phyloP scores from a whole-genome alignment of 225 moss, liverwort and hornwort genomes.

The Asterella californica region DNA sequence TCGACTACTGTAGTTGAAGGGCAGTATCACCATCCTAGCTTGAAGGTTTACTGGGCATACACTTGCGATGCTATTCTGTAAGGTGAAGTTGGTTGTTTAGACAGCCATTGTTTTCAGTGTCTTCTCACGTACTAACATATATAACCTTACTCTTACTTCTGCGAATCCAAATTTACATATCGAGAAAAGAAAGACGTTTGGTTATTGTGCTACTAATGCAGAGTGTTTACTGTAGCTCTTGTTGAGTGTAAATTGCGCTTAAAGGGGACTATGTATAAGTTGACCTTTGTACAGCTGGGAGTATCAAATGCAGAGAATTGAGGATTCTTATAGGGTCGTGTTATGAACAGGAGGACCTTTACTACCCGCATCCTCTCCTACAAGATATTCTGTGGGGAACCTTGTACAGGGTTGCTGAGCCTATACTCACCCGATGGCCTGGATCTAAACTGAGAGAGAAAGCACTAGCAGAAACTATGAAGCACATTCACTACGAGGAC shows the following conservation, averaged over 20 bases:
- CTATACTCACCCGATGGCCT: constrained; percentile 75
- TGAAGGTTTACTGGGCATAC: neutral
- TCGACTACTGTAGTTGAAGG: neutral
- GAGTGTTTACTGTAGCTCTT: neutral
- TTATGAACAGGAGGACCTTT: constrained; percentile 73
- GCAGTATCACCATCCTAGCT: neutral
- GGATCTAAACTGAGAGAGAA: constrained; percentile 63
- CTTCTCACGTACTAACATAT: too few relatives aligned
- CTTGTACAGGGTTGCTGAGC: constrained; percentile 71
- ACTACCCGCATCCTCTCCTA: constrained; percentile 80
- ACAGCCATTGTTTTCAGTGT: neutral
- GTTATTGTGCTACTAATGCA: neutral
- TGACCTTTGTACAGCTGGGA: neutral
- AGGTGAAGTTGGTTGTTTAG: neutral
- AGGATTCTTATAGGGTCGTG: neutral
- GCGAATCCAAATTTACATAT: neutral
- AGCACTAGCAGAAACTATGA: constrained; percentile 65
- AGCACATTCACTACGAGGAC: constrained; percentile 95
- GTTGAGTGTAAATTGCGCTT: neutral
- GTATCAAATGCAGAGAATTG: neutral
- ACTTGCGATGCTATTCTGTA: neutral
- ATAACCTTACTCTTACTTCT: neutral
- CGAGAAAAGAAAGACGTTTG: neutral
- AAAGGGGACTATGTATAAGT: neutral
- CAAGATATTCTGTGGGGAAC: constrained; percentile 92